Conservation (phyloP, 1,284 basidiomycete genomes). For the Fomitopsis pinicola region DNA sequence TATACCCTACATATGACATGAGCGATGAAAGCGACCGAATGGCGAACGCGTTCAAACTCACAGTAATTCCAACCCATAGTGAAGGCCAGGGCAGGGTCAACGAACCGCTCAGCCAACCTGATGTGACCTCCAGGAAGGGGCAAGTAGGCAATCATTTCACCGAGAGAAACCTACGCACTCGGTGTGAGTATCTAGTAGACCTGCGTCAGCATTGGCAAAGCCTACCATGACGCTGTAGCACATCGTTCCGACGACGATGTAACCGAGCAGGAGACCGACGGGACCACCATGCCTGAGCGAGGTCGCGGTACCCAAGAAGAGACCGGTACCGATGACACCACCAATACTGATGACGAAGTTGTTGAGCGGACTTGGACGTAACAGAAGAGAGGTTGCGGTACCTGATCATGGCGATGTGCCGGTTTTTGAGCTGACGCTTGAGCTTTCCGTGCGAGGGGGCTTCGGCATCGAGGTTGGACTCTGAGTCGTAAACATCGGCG, state of each 20-base stretch:
- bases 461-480: slow-evolving; percentile 9
- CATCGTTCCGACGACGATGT: slow-evolving; percentile 54
- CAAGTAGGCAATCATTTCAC: slow-evolving; percentile 66
- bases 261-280: slow-evolving; percentile 62
- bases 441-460: slow-evolving; percentile 16
- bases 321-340: slow-evolving; percentile 72
- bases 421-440: slow-evolving; percentile 34
- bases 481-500: slow-evolving; percentile 16
- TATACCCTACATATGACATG: slow-evolving; percentile 33
- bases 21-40: not conserved
- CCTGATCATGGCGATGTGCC: slow-evolving; percentile 38
- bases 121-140: slow-evolving; percentile 72
- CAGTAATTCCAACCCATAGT: slow-evolving; percentile 72
- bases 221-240: slow-evolving; percentile 46
- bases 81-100: slow-evolving; percentile 66
- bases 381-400: slow-evolving; percentile 3
- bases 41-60: slow-evolving; percentile 3
- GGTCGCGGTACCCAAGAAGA: slow-evolving; percentile 63
- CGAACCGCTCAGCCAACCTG: slow-evolving; percentile 64
- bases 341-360: slow-evolving; percentile 27
- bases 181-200: not conserved
- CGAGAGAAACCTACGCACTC: slow-evolving; percentile 36
- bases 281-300: slow-evolving; percentile 54
- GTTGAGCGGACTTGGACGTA: not conserved
- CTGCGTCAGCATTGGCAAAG: not conserved